Conservation (phyloP, 2,329 filamentous ascomycete species). For the Cladosporium sp. region DNA sequence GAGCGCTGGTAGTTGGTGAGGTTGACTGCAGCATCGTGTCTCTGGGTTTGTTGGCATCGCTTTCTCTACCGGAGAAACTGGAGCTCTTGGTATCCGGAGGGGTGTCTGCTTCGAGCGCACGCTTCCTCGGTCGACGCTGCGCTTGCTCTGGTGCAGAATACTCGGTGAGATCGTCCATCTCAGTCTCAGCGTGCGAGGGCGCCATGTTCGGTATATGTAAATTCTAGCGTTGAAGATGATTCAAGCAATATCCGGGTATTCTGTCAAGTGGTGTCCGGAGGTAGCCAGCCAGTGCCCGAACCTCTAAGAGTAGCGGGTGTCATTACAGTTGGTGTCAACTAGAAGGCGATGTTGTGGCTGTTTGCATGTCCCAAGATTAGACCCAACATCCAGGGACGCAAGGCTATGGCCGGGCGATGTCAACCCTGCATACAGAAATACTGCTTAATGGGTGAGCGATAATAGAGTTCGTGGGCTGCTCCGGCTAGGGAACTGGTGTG, state of each 20-base stretch:
- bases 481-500: neutral
- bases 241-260: neutral
- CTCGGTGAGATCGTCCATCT: neutral
- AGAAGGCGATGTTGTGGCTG: neutral
- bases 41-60: neutral
- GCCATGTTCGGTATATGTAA: neutral
- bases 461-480: neutral
- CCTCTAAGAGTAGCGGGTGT: neutral
- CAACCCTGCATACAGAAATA: neutral
- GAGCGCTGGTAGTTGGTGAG: conserved; percentile 34
- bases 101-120: neutral
- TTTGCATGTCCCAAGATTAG: conserved; percentile 5
- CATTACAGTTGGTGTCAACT: neutral
- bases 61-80: neutral
- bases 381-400: neutral
- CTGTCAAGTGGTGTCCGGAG: neutral
- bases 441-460: neutral
- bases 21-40: conserved; percentile 36
- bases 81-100: neutral
- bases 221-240: neutral
- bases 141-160: neutral
- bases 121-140: neutral
- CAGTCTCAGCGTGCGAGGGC: neutral
- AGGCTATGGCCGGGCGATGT: neutral
- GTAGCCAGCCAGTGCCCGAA: neutral